Conservation (phyloP, 768 basidiomycete species). For the Tricholoma hemisulphureum region DNA sequence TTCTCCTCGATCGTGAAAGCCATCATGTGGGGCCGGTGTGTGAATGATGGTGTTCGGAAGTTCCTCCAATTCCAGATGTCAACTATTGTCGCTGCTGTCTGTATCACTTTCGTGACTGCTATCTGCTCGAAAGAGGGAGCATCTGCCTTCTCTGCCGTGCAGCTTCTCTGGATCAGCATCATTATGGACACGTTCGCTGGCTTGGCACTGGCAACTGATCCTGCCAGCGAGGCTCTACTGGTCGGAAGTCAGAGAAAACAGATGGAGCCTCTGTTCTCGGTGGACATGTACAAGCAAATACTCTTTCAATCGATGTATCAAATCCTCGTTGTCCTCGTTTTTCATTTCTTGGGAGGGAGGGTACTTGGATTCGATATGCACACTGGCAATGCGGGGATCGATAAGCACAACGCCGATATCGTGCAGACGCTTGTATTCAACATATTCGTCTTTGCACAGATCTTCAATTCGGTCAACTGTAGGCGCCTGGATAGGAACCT, state of each 20-base stretch:
- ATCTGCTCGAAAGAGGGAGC: constrained; percentile 72
- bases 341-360: constrained; percentile 75
- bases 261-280: constrained; percentile 82
- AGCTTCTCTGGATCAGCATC: constrained; percentile 97
- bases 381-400: constrained; percentile 37
- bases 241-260: constrained; percentile 91
- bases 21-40: constrained; percentile 98
- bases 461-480: constrained; percentile 93
- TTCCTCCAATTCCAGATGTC: constrained; percentile 96
- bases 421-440: constrained; percentile 94
- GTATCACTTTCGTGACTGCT: constrained; percentile 90
- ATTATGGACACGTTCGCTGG: constrained; percentile 99
- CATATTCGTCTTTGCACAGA: constrained; percentile 94
- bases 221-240: constrained; percentile 77
- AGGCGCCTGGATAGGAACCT: constrained; percentile 79
- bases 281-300: constrained; percentile 98
- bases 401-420: constrained; percentile 32
- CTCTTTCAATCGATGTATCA: constrained; percentile 87
- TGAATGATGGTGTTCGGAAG: constrained; percentile 96
- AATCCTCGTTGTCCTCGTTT: constrained; percentile 74
- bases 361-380: constrained; percentile 65
- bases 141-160: constrained; percentile 93
- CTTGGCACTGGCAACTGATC: constrained; percentile 95
- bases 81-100: constrained; percentile 92
- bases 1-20: constrained; percentile 96